Evolutionary conservation across 805 yeast species (phyloP).

Genomic region (Barnettozyma populi): DNA sequence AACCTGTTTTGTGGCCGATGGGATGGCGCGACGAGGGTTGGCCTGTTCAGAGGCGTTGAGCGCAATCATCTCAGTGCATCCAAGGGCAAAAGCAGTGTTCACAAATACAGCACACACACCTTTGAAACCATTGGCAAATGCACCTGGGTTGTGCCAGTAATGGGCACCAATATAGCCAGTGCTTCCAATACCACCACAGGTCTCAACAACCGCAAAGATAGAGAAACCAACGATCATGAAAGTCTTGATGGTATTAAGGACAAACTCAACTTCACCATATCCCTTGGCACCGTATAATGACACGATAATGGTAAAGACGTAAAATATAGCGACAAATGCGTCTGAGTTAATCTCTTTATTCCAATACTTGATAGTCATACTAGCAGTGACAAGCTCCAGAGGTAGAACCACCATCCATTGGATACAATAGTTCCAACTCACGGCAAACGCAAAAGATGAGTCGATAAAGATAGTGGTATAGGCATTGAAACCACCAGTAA

Average conservation of each 20-base stretch:
- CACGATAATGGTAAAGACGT: constrained; percentile 38
- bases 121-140: constrained; percentile 48
- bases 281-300: constrained; percentile 51
- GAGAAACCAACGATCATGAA: constrained; percentile 55
- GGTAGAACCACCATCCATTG: constrained; percentile 62
- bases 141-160: constrained; percentile 51
- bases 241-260: constrained; percentile 61
- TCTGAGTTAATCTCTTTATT: constrained; percentile 47
- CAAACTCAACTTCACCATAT: constrained; percentile 59
- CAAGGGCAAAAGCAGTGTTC: constrained; percentile 55
- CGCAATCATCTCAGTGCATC: constrained; percentile 55
- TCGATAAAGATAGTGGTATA: constrained; percentile 53
- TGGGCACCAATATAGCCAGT: constrained; percentile 44
- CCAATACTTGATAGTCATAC: constrained; percentile 60
- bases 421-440: constrained; percentile 57
- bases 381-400: constrained; percentile 59
- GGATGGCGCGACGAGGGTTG: constrained; percentile 51
- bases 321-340: constrained; percentile 51
- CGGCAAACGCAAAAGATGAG: constrained; percentile 52
- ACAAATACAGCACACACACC: constrained; percentile 50
- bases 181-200: constrained; percentile 37
- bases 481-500: constrained; percentile 61
- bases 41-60: constrained; percentile 44
- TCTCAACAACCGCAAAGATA: constrained; percentile 43
- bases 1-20: constrained; percentile 51